A percentile compares a stretch with the other conserved stretches of the same genome.
Evolutionary conservation across 2,329 filamentous ascomycete species (phyloP).

Genomic region (Diplodia mutila): DNA sequence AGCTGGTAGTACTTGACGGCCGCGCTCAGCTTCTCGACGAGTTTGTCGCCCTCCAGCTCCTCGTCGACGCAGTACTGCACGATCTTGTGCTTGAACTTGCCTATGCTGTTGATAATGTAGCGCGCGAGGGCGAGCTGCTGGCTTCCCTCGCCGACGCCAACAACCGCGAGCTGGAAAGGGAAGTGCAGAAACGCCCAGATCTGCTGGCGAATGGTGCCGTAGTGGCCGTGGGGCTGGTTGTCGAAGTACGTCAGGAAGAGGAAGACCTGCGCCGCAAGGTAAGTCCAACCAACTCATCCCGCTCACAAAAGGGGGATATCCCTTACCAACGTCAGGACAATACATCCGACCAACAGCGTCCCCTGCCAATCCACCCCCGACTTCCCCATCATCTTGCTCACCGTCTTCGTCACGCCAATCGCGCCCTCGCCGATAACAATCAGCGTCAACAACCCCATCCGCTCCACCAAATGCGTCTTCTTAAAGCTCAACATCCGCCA

Average conservation of each 20-base stretch:
- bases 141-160: constrained; percentile 66
- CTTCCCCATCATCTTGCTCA: constrained; percentile 47
- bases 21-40: constrained; percentile 35
- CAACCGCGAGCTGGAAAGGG: constrained; percentile 65
- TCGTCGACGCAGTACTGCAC: constrained; percentile 41
- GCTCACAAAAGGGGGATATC: too few species aligned
- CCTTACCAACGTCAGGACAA: constrained; percentile 40
- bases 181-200: constrained; percentile 63
- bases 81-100: constrained; percentile 46
- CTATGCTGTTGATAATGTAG: constrained; percentile 50
- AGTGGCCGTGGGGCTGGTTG: constrained; percentile 55
- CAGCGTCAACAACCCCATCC: constrained; percentile 66
- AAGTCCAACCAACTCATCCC: not conserved
- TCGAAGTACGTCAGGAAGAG: constrained; percentile 68
- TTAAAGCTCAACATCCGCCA: constrained; percentile 64
- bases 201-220: constrained; percentile 61
- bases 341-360: constrained; percentile 42
- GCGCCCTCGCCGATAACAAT: constrained; percentile 70
- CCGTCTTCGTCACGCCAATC: constrained; percentile 62
- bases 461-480: constrained; percentile 65
- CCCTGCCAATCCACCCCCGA: constrained; percentile 40
- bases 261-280: constrained; percentile 46
- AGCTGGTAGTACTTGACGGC: constrained; percentile 38
- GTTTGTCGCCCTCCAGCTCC: constrained; percentile 37
- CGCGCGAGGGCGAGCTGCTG: constrained; percentile 60